phyloP scores from a whole-genome alignment of 2,329 filamentous ascomycete genomes.

The Hypoxylon sp. region DNA sequence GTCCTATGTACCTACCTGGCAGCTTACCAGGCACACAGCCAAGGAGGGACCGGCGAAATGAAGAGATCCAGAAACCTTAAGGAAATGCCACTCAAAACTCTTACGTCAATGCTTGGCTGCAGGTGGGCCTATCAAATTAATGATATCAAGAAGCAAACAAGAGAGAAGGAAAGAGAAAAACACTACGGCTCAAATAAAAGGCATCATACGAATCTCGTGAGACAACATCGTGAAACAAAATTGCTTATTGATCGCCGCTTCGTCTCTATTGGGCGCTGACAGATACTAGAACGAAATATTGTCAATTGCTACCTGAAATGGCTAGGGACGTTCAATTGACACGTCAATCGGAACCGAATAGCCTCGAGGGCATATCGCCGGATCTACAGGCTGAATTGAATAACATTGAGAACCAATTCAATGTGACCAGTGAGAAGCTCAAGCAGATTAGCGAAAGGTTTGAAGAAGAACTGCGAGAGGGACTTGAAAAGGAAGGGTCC shows the following conservation, averaged over 20 bases:
- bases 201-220: too few species aligned
- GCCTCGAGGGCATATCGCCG: background rate
- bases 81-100: background rate
- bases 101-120: slow-evolving; percentile 2
- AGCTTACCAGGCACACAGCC: too few species aligned
- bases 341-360: background rate
- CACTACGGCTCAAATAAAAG: background rate
- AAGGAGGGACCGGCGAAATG: background rate
- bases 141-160: background rate
- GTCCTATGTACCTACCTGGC: too few species aligned
- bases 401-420: slow-evolving; percentile 78
- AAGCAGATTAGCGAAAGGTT: slow-evolving; percentile 94
- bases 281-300: background rate
- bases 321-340: background rate
- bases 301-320: background rate
- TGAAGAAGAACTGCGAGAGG: slow-evolving; percentile 83
- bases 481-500: slow-evolving; percentile 61
- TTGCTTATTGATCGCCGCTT: background rate
- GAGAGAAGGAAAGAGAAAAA: background rate
- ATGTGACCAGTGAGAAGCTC: slow-evolving; percentile 79
- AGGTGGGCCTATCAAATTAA: background rate
- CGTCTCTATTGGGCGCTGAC: background rate
- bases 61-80: background rate
- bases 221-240: background rate
- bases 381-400: background rate